These are phyloP conservation scores for Iberis amara DNA, from an alignment of 441 rosid genomes.

Conservation along the genomic window DNA sequence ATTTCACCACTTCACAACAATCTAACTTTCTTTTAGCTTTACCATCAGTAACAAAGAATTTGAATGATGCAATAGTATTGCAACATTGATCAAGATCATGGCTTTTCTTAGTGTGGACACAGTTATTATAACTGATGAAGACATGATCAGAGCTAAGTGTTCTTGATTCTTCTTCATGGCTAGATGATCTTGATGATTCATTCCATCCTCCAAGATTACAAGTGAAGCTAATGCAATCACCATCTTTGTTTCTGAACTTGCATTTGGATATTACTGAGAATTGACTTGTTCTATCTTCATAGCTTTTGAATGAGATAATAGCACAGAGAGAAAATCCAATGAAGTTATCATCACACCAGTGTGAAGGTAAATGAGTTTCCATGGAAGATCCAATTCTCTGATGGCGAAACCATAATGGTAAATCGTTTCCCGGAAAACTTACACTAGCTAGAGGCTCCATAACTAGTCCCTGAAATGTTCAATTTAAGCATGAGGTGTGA, in stretches of 20 bases:
- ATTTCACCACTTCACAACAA: conserved; percentile 24
- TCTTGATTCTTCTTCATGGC: conserved; percentile 24
- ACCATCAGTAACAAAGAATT: conserved; percentile 24
- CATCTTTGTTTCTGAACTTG: conserved; percentile 24
- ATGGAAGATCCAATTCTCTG: conserved; percentile 27
- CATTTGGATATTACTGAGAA: conserved; percentile 23
- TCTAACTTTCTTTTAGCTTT: conserved; percentile 23
- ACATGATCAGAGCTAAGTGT: conserved; percentile 27
- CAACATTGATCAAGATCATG: conserved; percentile 21
- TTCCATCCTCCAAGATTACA: conserved; percentile 28
- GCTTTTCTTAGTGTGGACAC: conserved; percentile 16
- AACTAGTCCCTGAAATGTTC: conserved; percentile 17
- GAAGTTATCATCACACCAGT: conserved; percentile 27
- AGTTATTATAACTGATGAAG: conserved; percentile 27
- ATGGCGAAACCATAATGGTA: conserved; percentile 31
- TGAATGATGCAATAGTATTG: conserved; percentile 25
- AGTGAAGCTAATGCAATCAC: conserved; percentile 15
- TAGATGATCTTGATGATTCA: conserved; percentile 15
- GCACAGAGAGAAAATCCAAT: conserved; percentile 21
- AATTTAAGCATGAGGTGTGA: neutral
- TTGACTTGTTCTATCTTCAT: conserved; percentile 15
- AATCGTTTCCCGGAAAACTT: conserved; percentile 28
- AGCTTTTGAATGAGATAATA: conserved; percentile 19
- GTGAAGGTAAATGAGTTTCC: conserved; percentile 26
- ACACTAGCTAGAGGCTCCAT: conserved; percentile 17